Evolutionary conservation across 805 yeast genomes (phyloP).

Genomic region (Starmerella bombicola): DNA sequence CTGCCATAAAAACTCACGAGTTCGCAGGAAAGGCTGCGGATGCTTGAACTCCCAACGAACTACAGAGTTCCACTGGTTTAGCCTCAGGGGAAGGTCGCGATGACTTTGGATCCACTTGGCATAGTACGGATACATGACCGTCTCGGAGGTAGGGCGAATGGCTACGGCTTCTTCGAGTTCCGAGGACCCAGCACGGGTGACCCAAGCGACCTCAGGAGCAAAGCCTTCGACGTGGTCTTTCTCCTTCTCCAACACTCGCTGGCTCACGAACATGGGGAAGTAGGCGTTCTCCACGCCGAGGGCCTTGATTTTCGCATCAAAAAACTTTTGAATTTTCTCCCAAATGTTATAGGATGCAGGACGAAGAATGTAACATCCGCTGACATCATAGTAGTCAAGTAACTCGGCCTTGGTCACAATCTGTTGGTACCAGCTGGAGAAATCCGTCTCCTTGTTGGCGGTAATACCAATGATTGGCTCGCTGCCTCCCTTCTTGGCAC

Average conservation of each 20-base stretch:
- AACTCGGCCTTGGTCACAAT: constrained; percentile 92
- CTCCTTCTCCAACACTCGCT: constrained; percentile 86
- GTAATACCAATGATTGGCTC: constrained; percentile 63
- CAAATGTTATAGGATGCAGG: constrained; percentile 90
- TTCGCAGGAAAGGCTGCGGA: constrained; percentile 97
- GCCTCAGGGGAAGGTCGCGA: constrained; percentile 89
- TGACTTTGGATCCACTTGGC: constrained; percentile 98
- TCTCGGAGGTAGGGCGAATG: constrained; percentile 97
- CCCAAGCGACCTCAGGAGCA: constrained; percentile 99
- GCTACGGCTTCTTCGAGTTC: constrained; percentile 98
- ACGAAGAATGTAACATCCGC: constrained; percentile 95
- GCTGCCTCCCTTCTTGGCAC: constrained; percentile 21
- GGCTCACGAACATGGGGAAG: constrained; percentile 97
- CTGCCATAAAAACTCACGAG: constrained; percentile 99
- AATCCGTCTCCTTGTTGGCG: constrained; percentile 80
- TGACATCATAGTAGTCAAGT: constrained; percentile 96
- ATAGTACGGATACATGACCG: constrained; percentile 99
- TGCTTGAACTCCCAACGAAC: constrained; percentile 99
- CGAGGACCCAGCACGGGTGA: constrained; percentile 85
- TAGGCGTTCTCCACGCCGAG: constrained; percentile 90
- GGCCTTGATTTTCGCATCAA: constrained; percentile 65
- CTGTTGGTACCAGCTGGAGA: constrained; percentile 96
- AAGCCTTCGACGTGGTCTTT: constrained; percentile 98
- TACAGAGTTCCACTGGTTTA: constrained; percentile 99
- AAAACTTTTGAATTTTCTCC: constrained; percentile 87